Conservation (phyloP, 306 rosid genomes). For the Ormosia semicastrata region DNA sequence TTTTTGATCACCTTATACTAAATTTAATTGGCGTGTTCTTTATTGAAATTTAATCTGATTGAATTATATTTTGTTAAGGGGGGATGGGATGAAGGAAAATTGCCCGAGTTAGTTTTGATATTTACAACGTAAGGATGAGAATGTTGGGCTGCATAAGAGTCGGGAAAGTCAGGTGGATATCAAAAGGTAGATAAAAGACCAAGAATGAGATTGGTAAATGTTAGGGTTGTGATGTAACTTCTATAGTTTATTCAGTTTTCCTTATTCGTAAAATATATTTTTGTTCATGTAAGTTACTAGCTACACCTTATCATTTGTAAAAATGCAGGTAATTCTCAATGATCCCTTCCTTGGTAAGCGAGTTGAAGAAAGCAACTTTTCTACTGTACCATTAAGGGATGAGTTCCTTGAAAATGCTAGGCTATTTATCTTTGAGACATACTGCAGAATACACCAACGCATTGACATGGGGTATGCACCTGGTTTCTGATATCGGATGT, state of each 20-base stretch:
- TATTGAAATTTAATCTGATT: neutral
- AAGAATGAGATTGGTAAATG: no score
- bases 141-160: no score
- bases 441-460: conserved; percentile 88
- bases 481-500: neutral
- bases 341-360: conserved; percentile 95
- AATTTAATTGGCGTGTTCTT: neutral
- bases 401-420: conserved; percentile 94
- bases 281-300: neutral
- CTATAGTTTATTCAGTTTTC: neutral
- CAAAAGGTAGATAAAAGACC: no score
- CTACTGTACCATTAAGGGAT: conserved; percentile 83
- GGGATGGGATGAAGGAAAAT: no score
- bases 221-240: neutral
- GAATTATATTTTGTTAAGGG: no score
- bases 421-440: conserved; percentile 93
- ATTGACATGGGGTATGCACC: conserved; percentile 73
- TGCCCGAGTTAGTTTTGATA: no score
- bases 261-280: neutral
- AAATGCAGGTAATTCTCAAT: conserved; percentile 78
- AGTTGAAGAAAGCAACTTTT: conserved; percentile 83
- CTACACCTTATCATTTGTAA: neutral
- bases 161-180: no score
- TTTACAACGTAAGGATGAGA: no score
- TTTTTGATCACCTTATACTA: neutral